A percentile compares a stretch with the other conserved stretches of the same genome.
phyloP scores from a whole-genome alignment of 768 basidiomycete species.

The Russula earlei region DNA sequence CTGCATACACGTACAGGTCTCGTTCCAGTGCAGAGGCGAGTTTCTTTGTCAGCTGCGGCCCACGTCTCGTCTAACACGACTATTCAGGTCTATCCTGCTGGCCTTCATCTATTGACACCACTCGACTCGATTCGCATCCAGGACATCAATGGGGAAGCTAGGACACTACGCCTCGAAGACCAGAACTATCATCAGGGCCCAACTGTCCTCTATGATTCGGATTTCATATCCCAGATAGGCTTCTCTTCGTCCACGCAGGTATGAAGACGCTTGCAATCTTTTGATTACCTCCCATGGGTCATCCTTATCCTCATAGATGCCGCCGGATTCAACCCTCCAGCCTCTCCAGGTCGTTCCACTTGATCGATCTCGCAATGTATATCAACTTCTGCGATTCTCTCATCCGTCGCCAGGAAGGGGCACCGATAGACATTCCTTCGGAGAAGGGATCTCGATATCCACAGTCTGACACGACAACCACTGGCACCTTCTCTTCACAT shows the following conservation, averaged over 20 bases:
- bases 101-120: not conserved
- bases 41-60: no score
- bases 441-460: not conserved
- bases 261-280: not conserved
- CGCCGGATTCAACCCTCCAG: no score
- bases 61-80: not conserved
- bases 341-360: no score
- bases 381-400: no score
- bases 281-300: no score
- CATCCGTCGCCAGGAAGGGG: not conserved
- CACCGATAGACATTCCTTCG: no score
- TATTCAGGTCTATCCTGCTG: not conserved
- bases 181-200: no score
- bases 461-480: not conserved
- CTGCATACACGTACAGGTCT: not conserved
- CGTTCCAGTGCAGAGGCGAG: no score
- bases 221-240: not conserved
- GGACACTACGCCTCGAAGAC: not conserved
- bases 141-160: no score
- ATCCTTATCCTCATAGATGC: no score
- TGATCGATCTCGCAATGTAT: no score
- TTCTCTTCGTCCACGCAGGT: not conserved
- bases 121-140: not conserved
- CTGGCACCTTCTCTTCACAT: not conserved
- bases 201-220: not conserved